Evolutionary conservation across 495 filamentous ascomycete species (phyloP).

Genomic region (Aspergillus bertholletiae): DNA sequence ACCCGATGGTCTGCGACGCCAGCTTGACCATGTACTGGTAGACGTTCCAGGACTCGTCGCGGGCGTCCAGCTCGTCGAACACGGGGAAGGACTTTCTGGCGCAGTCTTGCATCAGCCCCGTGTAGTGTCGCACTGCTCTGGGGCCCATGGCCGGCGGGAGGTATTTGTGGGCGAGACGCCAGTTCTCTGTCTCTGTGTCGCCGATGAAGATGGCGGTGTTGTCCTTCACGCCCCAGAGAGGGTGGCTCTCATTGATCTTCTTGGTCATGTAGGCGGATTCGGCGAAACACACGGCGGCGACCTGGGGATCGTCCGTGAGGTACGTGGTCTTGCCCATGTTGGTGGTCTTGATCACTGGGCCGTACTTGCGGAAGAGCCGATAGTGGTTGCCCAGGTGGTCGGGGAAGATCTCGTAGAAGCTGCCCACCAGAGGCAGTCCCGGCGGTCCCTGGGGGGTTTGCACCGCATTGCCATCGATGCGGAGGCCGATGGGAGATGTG

Average conservation of each 20-base stretch:
- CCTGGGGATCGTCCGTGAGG: slow-evolving; percentile 44
- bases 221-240: slow-evolving; percentile 46
- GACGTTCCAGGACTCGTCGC: slow-evolving; percentile 47
- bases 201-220: slow-evolving; percentile 49
- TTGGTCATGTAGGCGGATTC: slow-evolving; percentile 52
- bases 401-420: slow-evolving; percentile 53
- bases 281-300: slow-evolving; percentile 31
- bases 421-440: slow-evolving; percentile 48
- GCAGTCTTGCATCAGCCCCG: slow-evolving; percentile 44
- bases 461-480: slow-evolving; percentile 42
- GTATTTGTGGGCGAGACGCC: slow-evolving; percentile 50
- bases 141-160: slow-evolving; percentile 50
- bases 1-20: slow-evolving; percentile 44
- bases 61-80: slow-evolving; percentile 48
- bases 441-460: slow-evolving; percentile 42
- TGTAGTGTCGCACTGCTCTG: slow-evolving; percentile 53
- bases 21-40: slow-evolving; percentile 59
- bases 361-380: slow-evolving; percentile 52
- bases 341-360: slow-evolving; percentile 51
- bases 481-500: slow-evolving; percentile 30
- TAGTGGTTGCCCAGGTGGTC: slow-evolving; percentile 58
- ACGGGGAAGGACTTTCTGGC: slow-evolving; percentile 37
- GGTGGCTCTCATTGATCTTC: slow-evolving; percentile 46
- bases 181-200: slow-evolving; percentile 48
- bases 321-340: slow-evolving; percentile 52